A percentile compares a stretch with the other conserved stretches of the same genome.
Conservation (phyloP, 352 stramenopile species). For the Phytopythium sindhum region DNA sequence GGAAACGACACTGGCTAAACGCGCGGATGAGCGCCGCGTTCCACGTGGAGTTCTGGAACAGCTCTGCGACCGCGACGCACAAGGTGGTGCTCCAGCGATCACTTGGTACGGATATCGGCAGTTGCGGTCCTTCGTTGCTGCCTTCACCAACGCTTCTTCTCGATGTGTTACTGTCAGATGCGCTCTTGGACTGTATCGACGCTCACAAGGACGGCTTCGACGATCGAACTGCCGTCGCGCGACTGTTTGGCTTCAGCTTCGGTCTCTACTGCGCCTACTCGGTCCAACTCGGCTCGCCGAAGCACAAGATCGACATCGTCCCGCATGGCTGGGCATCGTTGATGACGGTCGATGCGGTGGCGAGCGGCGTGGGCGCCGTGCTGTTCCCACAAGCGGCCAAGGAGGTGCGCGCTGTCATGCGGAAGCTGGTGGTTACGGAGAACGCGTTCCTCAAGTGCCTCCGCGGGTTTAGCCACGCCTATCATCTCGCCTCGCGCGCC, state of each 20-base stretch:
- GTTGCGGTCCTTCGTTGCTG: not conserved
- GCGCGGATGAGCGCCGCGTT: conserved; percentile 50
- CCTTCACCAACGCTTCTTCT: not conserved
- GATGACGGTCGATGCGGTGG: conserved; percentile 31
- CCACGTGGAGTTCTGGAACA: conserved; percentile 80
- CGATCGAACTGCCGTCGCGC: conserved; percentile 6
- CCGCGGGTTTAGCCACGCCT: conserved; percentile 23
- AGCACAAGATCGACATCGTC: conserved; percentile 62
- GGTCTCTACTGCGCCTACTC: conserved; percentile 61
- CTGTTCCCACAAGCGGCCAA: conserved; percentile 22
- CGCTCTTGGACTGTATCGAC: conserved; percentile 38
- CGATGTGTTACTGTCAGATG: conserved; percentile 13
- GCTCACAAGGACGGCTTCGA: conserved; percentile 22
- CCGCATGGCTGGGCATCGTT: conserved; percentile 41
- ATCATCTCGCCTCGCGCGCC: not conserved
- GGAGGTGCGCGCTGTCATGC: conserved; percentile 51
- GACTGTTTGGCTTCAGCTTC: conserved; percentile 47
- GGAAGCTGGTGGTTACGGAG: conserved; percentile 37
- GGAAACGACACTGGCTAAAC: conserved; percentile 47
- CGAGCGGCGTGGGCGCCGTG: conserved; percentile 14
- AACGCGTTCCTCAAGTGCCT: conserved; percentile 69
- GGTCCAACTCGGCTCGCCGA: conserved; percentile 49
- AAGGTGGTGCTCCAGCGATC: conserved; percentile 54
- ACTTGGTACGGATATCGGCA: conserved; percentile 20
- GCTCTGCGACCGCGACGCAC: conserved; percentile 47